phyloP scores from a whole-genome alignment of 768 basidiomycete species.

The Termitomyces eurrhizus region DNA sequence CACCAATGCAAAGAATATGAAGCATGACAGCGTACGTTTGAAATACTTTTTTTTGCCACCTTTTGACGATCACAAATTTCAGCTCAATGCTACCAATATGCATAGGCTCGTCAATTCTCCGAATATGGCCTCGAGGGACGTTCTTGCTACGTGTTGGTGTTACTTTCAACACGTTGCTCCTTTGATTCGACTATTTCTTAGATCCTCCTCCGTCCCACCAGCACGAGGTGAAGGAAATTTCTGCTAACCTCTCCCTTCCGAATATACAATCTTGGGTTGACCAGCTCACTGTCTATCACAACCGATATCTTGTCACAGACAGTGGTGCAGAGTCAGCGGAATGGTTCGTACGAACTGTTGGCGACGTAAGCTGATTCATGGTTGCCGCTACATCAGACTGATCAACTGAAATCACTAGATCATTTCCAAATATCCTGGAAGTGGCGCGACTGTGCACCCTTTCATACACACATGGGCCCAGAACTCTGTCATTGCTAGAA shows the following conservation, averaged over 20 bases:
- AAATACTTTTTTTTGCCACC: neutral
- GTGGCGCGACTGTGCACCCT: constrained; percentile 19
- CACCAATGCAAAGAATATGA: constrained; percentile 26
- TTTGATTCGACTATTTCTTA: neutral
- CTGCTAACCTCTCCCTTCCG: constrained; percentile 19
- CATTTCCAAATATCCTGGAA: constrained; percentile 18
- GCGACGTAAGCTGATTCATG: constrained; percentile 13
- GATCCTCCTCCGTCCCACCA: constrained; percentile 25
- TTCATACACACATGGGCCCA: constrained; percentile 16
- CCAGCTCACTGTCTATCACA: constrained; percentile 30
- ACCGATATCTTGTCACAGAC: constrained; percentile 29
- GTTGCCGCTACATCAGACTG: too few relatives aligned
- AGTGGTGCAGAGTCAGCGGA: constrained; percentile 28
- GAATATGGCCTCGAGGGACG: neutral
- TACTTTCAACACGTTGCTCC: neutral
- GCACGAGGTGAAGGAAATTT: constrained; percentile 18
- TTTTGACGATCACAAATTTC: neutral
- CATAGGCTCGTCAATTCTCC: neutral
- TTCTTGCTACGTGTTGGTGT: neutral
- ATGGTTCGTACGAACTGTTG: constrained; percentile 28
- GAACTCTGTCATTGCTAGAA: constrained; percentile 19
- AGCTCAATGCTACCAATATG: constrained; percentile 4
- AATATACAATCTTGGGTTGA: constrained; percentile 26
- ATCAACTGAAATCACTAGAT: constrained; percentile 12
- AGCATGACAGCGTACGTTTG: constrained; percentile 19